Base-by-base conservation (phyloP, 441 rosid genomes). In the Erodium moschatum region DNA sequence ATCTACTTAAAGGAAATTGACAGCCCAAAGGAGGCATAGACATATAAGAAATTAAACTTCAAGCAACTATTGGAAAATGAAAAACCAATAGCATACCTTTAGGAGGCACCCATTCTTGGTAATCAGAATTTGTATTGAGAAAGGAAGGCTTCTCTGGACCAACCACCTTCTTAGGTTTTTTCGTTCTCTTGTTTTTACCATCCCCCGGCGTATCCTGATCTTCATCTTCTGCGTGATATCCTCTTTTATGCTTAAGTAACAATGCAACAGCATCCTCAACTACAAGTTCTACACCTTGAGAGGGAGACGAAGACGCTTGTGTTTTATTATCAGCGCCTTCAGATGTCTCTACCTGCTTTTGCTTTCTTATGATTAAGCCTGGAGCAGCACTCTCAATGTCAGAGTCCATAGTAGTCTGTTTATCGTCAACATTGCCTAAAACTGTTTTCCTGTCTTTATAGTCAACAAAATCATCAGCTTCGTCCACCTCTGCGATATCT, bases 21-120 rank as follows among this genome's bases (percentile, higher is more conserved):
- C 38, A 33, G 38, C 4, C 38, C 38, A 33, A 33, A 33, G 38
- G 38, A 44, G 2, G 50, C n/a, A 44, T 44, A 10, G 3, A 11
- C 12, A 44, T 44, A 44, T 9, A 44, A 44, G 50, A 11, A 44
- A 12, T 67, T 63, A 19, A 9, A 69, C 33, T 66, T 10, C 18
- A 46, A 7, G 11, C 46, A 24, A 44, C 21, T 42, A 35, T 60
- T 38, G 27, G 38, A 58, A 33, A 68, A 62, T 11, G 16, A 56
- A 48, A 69, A 61, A 67, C 33, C 21, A 16, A 19, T 6, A 56
- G 52, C 58, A 73, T 87, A 94, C 99, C 99, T 85, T 85, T 61
- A 69, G 99, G 99, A 70, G 97, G 99, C 63, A 94, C 86, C 99
- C 99, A 94, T 58, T 91, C 68, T 67, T 88, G 91, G 54, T 78